Evolutionary conservation across 441 rosid genomes (phyloP).

Genomic region (Aquilaria agallochum): DNA sequence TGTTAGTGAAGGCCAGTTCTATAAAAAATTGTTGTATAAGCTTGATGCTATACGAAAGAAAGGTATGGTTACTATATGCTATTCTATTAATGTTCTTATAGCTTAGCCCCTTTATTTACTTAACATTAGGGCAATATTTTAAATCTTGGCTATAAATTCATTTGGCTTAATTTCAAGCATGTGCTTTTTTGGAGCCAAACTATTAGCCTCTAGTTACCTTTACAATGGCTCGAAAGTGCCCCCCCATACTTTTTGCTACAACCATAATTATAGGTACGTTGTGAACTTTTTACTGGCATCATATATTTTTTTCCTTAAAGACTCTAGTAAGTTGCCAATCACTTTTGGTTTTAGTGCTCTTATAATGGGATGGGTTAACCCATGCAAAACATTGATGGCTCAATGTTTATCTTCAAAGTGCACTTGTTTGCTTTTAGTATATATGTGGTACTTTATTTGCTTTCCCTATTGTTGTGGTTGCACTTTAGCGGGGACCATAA

Average conservation of each 20-base stretch:
- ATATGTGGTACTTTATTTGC: no score
- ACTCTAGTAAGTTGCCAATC: no score
- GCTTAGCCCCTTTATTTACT: neutral
- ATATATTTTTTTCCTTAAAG: no score
- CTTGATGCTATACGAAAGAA: conserved; percentile 94
- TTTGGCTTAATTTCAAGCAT: conserved; percentile 48
- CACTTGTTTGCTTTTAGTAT: no score
- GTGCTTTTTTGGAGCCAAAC: conserved; percentile 79
- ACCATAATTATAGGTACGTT: conserved; percentile 63
- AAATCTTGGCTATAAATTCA: neutral
- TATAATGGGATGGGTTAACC: no score
- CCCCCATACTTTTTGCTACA: conserved; percentile 90
- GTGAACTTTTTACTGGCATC: conserved; percentile 29
- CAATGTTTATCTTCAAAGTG: no score
- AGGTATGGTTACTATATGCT: conserved; percentile 34
- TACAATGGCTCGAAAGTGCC: conserved; percentile 98
- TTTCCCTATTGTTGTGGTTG: no score
- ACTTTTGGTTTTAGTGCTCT: no score
- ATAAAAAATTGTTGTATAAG: conserved; percentile 67
- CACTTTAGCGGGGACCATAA: no score
- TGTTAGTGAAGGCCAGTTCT: conserved; percentile 91
- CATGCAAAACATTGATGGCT: no score
- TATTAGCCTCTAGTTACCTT: conserved; percentile 98
- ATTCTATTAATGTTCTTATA: neutral
- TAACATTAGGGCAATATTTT: neutral